A percentile compares a stretch with the other conserved stretches of the same genome.
Evolutionary conservation across 176 grass and related monocot species (phyloP).

Genomic region (Paspalum notatum): DNA sequence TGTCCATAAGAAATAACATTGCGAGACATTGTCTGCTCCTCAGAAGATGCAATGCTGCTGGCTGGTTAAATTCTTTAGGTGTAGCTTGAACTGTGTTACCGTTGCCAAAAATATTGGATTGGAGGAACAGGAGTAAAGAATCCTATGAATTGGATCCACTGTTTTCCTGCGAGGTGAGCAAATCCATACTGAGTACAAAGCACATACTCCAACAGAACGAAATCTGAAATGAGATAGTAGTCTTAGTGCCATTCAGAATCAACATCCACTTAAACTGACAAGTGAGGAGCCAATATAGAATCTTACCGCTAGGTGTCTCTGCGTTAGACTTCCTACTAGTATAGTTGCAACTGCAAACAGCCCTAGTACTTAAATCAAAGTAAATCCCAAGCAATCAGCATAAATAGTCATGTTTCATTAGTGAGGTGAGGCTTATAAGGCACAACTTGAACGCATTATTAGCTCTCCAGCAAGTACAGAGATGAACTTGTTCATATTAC

Average conservation of each 20-base stretch:
- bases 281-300: not conserved
- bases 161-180: constrained; percentile 28
- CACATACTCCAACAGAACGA: constrained; percentile 9
- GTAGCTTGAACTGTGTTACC: constrained; percentile 37
- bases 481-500: constrained; percentile 22
- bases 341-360: constrained; percentile 17
- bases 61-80: constrained; percentile 49
- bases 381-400: not conserved
- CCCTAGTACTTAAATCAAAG: not conserved
- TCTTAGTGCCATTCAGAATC: constrained; percentile 13
- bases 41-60: constrained; percentile 41
- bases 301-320: not conserved
- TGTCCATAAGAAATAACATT: constrained; percentile 58
- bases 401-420: constrained; percentile 7
- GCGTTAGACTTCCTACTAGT: constrained; percentile 5
- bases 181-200: constrained; percentile 26
- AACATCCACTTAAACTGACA: constrained; percentile 11
- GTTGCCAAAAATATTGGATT: constrained; percentile 41
- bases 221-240: constrained; percentile 24
- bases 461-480: constrained; percentile 22
- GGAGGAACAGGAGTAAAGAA: not conserved
- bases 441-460: constrained; percentile 6
- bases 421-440: not conserved
- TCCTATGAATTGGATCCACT: not conserved
- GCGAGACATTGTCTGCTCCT: constrained; percentile 41